These are phyloP conservation scores for Globisporangium irregulare DNA, from an alignment of 352 stramenopile genomes.

Conservation along the genomic window DNA sequence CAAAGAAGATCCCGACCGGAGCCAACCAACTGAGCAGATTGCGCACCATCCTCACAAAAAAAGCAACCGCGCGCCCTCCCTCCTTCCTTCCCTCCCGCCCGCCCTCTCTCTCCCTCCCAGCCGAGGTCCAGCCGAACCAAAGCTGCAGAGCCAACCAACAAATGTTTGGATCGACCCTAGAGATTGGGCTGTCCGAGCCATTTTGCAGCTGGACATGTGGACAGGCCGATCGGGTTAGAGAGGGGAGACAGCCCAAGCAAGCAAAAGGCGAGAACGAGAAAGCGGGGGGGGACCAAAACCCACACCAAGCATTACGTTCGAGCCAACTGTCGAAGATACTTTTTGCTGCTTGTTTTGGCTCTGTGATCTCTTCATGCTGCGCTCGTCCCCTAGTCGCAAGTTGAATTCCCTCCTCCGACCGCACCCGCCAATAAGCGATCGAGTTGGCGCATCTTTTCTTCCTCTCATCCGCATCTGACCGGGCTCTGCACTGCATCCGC, in stretches of 20 bases:
- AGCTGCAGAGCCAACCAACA: neutral
- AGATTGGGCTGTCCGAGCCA: neutral
- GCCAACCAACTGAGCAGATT: neutral
- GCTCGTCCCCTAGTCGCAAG: constrained; percentile 1
- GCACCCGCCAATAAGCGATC: constrained; percentile 21
- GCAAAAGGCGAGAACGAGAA: neutral
- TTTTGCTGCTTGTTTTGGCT: constrained; percentile 18
- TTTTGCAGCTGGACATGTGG: neutral
- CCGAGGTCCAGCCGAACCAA: neutral
- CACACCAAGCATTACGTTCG: neutral
- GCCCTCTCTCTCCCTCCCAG: neutral
- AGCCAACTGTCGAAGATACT: constrained; percentile 25
- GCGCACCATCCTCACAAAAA: neutral
- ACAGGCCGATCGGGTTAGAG: neutral
- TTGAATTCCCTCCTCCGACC: constrained; percentile 2
- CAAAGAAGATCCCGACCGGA: neutral
- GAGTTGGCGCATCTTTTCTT: constrained; percentile 25
- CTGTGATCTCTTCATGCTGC: constrained; percentile 1
- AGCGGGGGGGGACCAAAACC: constrained; percentile 10
- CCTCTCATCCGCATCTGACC: neutral
- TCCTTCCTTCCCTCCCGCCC: neutral
- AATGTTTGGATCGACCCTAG: neutral
- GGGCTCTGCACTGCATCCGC: neutral
- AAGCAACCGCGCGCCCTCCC: neutral
- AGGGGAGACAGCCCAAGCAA: neutral